A percentile compares a stretch with the other conserved stretches of the same genome.
Conservation (phyloP, 2,329 filamentous ascomycete genomes). For the Lithohypha guttulata region DNA sequence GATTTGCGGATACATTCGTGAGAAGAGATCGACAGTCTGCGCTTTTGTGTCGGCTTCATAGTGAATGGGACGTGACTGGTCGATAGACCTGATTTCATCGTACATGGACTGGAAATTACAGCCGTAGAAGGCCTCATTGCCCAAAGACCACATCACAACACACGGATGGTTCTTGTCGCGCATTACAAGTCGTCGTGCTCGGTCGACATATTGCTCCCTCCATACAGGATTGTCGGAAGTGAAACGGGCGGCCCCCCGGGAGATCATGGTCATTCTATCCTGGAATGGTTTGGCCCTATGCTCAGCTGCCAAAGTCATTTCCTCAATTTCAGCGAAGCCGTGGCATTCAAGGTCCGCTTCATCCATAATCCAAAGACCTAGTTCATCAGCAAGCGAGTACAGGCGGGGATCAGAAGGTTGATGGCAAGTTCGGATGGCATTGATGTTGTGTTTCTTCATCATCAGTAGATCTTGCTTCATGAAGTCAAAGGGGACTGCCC, state of each 20-base stretch:
- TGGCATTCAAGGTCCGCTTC: conserved; percentile 31
- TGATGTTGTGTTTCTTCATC: conserved; percentile 64
- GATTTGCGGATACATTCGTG: conserved; percentile 52
- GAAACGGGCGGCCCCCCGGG: conserved; percentile 20
- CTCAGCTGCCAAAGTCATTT: background rate
- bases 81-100: conserved; percentile 47
- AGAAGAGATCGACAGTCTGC: conserved; percentile 53
- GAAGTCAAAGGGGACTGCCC: conserved; percentile 52
- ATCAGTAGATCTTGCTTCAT: conserved; percentile 51
- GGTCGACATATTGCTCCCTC: conserved; percentile 56
- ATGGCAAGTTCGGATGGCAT: conserved; percentile 58
- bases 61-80: conserved; percentile 50
- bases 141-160: conserved; percentile 63
- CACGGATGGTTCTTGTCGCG: conserved; percentile 61
- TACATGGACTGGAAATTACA: conserved; percentile 59
- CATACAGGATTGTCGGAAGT: conserved; percentile 27
- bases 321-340: conserved; percentile 21
- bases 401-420: conserved; percentile 45
- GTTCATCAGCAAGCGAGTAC: conserved; percentile 26
- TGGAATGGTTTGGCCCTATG: background rate
- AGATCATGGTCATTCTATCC: conserved; percentile 6
- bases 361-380: conserved; percentile 29
- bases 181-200: conserved; percentile 52
- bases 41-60: conserved; percentile 56
- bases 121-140: conserved; percentile 64